phyloP scores from a whole-genome alignment of 1,139 yeast genomes.

The Kurtzmaniella quercitrusa region DNA sequence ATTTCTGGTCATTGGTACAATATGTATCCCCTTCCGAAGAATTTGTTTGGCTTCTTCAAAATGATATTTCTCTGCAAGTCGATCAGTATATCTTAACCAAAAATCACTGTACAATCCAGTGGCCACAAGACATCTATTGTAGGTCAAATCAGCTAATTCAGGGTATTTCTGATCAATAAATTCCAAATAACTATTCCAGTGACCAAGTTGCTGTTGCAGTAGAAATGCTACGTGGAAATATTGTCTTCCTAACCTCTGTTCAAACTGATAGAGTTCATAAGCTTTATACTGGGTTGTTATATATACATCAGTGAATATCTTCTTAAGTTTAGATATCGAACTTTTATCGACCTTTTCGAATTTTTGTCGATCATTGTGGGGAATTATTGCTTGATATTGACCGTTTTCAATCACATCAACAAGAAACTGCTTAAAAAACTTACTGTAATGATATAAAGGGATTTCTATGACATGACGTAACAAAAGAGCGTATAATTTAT shows the following conservation, averaged over 20 bases:
- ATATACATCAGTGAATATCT: slow-evolving; percentile 48
- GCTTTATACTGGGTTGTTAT: slow-evolving; percentile 59
- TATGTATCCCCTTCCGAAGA: slow-evolving; percentile 28
- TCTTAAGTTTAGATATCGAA: slow-evolving; percentile 32
- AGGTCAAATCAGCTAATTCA: slow-evolving; percentile 34
- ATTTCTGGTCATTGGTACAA: slow-evolving; percentile 17
- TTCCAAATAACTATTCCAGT: slow-evolving; percentile 61
- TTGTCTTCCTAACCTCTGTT: slow-evolving; percentile 49
- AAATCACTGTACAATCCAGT: slow-evolving; percentile 51
- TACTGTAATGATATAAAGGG: slow-evolving; percentile 75
- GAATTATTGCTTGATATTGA: slow-evolving; percentile 16
- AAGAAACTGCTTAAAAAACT: slow-evolving; percentile 35
- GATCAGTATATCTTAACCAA: slow-evolving; percentile 63
- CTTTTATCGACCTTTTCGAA: slow-evolving; percentile 13
- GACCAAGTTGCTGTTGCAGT: slow-evolving; percentile 43
- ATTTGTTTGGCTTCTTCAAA: slow-evolving; percentile 32
- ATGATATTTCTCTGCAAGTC: slow-evolving; percentile 22
- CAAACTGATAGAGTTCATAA: slow-evolving; percentile 61
- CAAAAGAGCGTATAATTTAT: slow-evolving; percentile 39
- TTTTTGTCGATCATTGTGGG: slow-evolving; percentile 15
- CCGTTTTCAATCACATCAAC: slow-evolving; percentile 15
- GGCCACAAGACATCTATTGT: slow-evolving; percentile 54
- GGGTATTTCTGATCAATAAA: slow-evolving; percentile 41
- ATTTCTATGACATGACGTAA: slow-evolving; percentile 61
- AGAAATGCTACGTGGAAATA: slow-evolving; percentile 43